Evolutionary conservation across 2,329 filamentous ascomycete species (phyloP).

Genomic region (Aspergillus ruber): DNA sequence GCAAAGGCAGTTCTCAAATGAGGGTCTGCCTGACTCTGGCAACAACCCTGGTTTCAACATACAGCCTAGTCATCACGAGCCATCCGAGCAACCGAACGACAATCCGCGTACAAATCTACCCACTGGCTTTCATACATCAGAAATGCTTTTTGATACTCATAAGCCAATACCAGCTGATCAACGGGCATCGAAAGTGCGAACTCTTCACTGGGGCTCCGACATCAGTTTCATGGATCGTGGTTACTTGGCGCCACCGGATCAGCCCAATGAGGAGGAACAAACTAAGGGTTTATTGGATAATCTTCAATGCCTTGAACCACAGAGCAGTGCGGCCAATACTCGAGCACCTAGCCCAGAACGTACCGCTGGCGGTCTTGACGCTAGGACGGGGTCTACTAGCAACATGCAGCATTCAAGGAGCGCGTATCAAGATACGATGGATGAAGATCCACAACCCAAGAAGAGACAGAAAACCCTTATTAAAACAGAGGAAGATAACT

Average conservation of each 20-base stretch:
- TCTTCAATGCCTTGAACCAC: constrained; percentile 53
- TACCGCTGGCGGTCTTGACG: constrained; percentile 10
- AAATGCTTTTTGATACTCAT: constrained; percentile 33
- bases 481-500: constrained; percentile 36
- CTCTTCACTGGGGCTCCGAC: constrained; percentile 63
- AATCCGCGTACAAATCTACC: constrained; percentile 18
- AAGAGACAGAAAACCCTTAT: constrained; percentile 24
- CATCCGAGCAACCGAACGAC: constrained; percentile 8
- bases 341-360: constrained; percentile 51
- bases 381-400: constrained; percentile 12
- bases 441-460: constrained; percentile 22
- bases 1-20: not conserved
- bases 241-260: constrained; percentile 53
- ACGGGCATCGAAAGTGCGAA: constrained; percentile 33
- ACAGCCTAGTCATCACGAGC: constrained; percentile 8
- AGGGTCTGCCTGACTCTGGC: constrained; percentile 9
- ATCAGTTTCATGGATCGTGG: constrained; percentile 55
- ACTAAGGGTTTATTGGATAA: constrained; percentile 51
- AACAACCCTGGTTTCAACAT: constrained; percentile 10
- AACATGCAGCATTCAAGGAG: constrained; percentile 7
- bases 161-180: constrained; percentile 29
- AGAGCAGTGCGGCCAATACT: constrained; percentile 54
- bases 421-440: constrained; percentile 12
- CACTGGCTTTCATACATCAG: constrained; percentile 29
- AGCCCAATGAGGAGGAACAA: constrained; percentile 54